phyloP scores from a whole-genome alignment of 495 filamentous ascomycete species.

The Cenococcum geophilum region DNA sequence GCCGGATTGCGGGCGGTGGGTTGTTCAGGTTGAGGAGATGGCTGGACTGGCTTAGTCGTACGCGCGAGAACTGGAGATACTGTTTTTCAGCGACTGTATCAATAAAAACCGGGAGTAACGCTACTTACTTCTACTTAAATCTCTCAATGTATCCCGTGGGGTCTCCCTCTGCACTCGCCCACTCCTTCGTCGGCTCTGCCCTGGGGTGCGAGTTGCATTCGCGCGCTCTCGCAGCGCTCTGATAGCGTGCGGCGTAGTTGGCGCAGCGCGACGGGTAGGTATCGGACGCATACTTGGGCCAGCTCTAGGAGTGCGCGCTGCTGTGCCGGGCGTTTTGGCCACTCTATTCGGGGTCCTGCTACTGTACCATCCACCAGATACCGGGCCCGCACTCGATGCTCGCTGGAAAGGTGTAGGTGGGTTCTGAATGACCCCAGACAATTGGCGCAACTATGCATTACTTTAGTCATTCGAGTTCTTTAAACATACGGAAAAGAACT shows the following conservation, averaged over 20 bases:
- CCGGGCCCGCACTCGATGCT: conserved; percentile 19
- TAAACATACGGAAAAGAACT: conserved; percentile 6
- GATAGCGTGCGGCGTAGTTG: conserved; percentile 66
- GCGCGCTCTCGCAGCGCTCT: conserved; percentile 65
- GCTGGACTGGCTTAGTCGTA: conserved; percentile 50
- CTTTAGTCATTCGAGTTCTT: background rate
- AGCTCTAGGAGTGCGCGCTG: conserved; percentile 29
- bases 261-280: conserved; percentile 41
- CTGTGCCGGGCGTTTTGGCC: conserved; percentile 25
- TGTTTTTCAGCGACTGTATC: background rate
- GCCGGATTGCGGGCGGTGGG: conserved; percentile 29
- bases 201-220: conserved; percentile 66
- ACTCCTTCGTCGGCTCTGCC: conserved; percentile 56
- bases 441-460: conserved; percentile 32
- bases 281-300: conserved; percentile 26
- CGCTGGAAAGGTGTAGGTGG: conserved; percentile 40
- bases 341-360: conserved; percentile 20
- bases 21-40: conserved; percentile 48
- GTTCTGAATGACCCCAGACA: conserved; percentile 37
- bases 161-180: conserved; percentile 66
- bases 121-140: conserved; percentile 48
- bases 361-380: conserved; percentile 12
- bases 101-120: background rate
- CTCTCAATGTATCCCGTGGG: conserved; percentile 62
- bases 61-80: conserved; percentile 50